These are phyloP conservation scores for Angomonas ambiguus DNA, from an alignment of 208 protist genomes.

Conservation along the genomic window DNA sequence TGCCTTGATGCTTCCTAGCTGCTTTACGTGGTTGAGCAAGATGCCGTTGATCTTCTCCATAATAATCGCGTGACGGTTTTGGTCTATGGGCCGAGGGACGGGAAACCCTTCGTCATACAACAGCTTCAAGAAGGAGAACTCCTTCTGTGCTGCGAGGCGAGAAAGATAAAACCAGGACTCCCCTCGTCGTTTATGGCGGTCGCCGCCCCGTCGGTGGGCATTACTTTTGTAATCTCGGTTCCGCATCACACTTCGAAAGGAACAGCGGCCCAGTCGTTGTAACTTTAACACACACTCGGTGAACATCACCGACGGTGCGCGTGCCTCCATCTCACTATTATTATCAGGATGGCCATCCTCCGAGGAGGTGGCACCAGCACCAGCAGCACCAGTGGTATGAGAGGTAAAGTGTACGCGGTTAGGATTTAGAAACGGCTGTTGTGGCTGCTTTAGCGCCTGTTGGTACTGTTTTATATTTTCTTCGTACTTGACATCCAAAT, in stretches of 20 bases:
- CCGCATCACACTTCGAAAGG: constrained; percentile 95
- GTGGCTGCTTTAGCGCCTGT: not conserved
- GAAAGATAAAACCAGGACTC: constrained; percentile 99
- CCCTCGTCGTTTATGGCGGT: constrained; percentile 16
- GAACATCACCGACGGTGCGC: not conserved
- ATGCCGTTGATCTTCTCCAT: constrained; percentile 95
- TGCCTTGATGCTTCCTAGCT: constrained; percentile 34
- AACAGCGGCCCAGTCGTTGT: constrained; percentile 96
- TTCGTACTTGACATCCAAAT: not conserved
- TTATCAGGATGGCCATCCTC: too few species aligned
- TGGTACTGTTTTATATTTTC: not conserved
- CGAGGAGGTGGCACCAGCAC: too few species aligned
- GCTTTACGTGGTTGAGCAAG: constrained; percentile 90
- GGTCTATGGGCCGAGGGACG: constrained; percentile 95
- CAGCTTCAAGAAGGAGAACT: constrained; percentile 98
- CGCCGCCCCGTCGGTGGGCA: constrained; percentile 38
- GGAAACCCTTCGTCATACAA: constrained; percentile 96
- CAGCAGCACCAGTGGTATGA: too few species aligned
- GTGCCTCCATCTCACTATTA: too few species aligned
- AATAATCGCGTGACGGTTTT: constrained; percentile 97
- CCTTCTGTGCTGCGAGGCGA: constrained; percentile 95
- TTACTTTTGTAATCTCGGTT: constrained; percentile 97
- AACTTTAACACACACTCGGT: constrained; percentile 92
- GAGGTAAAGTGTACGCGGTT: not conserved
- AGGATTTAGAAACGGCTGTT: not conserved